phyloP scores from a whole-genome alignment of 2,329 filamentous ascomycete species.

The Monosporascus sp. region DNA sequence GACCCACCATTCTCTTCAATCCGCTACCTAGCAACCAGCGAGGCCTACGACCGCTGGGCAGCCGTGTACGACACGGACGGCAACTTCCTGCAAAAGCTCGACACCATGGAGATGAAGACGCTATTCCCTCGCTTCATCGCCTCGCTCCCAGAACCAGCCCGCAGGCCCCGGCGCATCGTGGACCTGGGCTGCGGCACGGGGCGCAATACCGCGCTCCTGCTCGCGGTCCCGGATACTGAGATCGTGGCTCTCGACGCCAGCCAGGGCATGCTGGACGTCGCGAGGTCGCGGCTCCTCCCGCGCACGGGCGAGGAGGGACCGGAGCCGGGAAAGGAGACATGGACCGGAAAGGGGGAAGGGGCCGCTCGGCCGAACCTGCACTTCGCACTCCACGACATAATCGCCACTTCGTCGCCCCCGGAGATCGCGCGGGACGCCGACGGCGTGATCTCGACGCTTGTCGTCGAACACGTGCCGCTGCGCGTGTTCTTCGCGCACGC shows the following conservation, averaged over 20 bases:
- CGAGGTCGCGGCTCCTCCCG: slow-evolving; percentile 30
- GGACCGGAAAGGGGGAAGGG: not conserved
- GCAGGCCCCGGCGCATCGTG: slow-evolving; percentile 36
- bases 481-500: slow-evolving; percentile 42
- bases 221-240: slow-evolving; percentile 27
- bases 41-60: slow-evolving; percentile 29
- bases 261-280: slow-evolving; percentile 50
- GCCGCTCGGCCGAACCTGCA: slow-evolving; percentile 2
- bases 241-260: slow-evolving; percentile 53
- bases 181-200: slow-evolving; percentile 63
- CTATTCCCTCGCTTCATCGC: slow-evolving; percentile 45
- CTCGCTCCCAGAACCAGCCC: slow-evolving; percentile 15
- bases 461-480: slow-evolving; percentile 58
- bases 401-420: slow-evolving; percentile 20
- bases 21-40: slow-evolving; percentile 26
- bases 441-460: slow-evolving; percentile 54
- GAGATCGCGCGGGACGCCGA: slow-evolving; percentile 25
- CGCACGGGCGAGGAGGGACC: no score
- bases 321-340: not conserved
- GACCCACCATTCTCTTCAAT: slow-evolving; percentile 4
- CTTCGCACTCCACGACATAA: slow-evolving; percentile 35
- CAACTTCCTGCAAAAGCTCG: slow-evolving; percentile 61
- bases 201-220: slow-evolving; percentile 52
- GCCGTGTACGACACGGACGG: slow-evolving; percentile 58
- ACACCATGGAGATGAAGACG: slow-evolving; percentile 48